Conservation (phyloP, 192 early-diverging fungal species). For the Coemansia sp. region DNA sequence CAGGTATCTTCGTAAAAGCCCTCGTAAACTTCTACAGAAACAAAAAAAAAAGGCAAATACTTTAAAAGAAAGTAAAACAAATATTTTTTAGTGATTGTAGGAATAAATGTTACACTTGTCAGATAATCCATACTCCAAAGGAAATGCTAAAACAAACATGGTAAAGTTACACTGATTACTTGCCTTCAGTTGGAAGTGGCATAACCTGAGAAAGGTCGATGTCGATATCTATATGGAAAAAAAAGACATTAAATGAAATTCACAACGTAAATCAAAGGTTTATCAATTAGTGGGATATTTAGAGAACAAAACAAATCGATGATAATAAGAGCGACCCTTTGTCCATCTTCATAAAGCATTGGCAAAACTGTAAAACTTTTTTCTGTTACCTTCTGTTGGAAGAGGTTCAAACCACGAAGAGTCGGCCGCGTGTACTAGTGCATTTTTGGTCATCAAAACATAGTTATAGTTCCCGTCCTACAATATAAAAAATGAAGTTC, state of each 20-base stretch:
- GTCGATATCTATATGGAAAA: constrained; percentile 33
- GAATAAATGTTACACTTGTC: no score
- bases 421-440: constrained; percentile 33
- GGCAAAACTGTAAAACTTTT: no score
- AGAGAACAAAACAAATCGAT: neutral
- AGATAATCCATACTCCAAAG: no score
- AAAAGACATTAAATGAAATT: neutral
- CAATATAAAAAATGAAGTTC: neutral
- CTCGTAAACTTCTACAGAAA: constrained; percentile 21
- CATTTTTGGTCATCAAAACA: constrained; percentile 35
- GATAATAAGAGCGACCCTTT: no score
- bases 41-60: neutral
- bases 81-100: neutral
- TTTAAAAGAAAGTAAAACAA: neutral
- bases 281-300: neutral
- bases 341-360: no score
- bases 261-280: neutral
- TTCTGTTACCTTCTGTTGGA: constrained; percentile 26
- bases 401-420: constrained; percentile 37
- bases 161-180: constrained; percentile 1
- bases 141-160: no score
- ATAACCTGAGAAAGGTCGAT: constrained; percentile 40
- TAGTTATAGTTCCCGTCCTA: constrained; percentile 45
- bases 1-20: constrained; percentile 28
- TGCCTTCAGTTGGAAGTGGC: constrained; percentile 48